Evolutionary conservation across 345 rosid genomes (phyloP), one percentile per base, ranked within the genome.

Genomic region (Kandelia obovata): DNA sequence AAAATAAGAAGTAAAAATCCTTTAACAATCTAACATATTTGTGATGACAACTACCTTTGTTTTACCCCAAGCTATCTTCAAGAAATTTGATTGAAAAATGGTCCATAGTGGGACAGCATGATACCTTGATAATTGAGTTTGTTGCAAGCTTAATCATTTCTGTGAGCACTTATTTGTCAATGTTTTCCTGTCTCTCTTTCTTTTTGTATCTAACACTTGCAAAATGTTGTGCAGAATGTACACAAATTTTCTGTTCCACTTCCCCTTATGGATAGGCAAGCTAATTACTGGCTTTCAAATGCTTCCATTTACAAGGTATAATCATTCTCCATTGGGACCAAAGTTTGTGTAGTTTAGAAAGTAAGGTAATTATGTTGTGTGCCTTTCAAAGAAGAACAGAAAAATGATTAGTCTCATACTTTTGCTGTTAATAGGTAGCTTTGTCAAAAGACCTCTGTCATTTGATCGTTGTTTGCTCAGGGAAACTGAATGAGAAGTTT

Each of bases 401-500:
- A 62, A 53, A 67, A 72, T 75, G 68, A 63, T 55, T 55, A 21
- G 72, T 59, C 11, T 61, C 52, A 15, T 61, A 63, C 56, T 47
- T 27, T 67, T 82, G 37, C 35, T 71, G 58, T 80, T 51, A 43
- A 80, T 79, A 94, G 98, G 87, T 91, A 66, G 88, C 96, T 75
- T 70, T 94, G 79, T 91, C 98, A 39, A 94, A 86, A 78, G 95
- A 94, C 80, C 97, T 94, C 51, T 87, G 91, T 75, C 89, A 69
- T 75, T 75, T 91, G 82, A 84, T 78, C 39, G 90, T 91, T 75
- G 79, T 86, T 72, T 89, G 97, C 85, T 83, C 89, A 27, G 98
- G 97, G 78, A 84, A 87, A 79, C 84, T 94, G 68, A 75, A 72
- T 61, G 79, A 81, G 83, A 85, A 78, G 47, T 71, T 34, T 70